Evolutionary conservation across 2,329 filamentous ascomycete species (phyloP).

Genomic region (Erysiphe pulchra): DNA sequence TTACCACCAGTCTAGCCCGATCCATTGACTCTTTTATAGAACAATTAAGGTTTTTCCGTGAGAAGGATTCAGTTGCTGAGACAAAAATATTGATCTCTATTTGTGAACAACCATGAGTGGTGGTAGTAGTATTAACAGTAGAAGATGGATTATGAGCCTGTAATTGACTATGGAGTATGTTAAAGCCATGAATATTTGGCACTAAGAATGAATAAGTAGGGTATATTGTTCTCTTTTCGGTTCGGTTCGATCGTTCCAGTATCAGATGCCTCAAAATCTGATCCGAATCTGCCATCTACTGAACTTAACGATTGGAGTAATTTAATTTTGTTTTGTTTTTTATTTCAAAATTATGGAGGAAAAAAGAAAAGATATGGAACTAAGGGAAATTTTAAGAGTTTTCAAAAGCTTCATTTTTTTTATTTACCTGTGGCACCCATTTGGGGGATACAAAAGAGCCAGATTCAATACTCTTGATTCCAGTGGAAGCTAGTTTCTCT

Average conservation of each 20-base stretch:
- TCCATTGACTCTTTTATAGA: constrained; percentile 47
- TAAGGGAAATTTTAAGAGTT: no score
- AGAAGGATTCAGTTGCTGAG: constrained; percentile 59
- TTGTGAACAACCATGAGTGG: constrained; percentile 14
- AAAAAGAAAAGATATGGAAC: constrained; percentile 11
- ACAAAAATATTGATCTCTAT: constrained; percentile 62
- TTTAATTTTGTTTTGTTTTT: no score
- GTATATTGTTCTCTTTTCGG: no score
- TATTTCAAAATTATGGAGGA: no score
- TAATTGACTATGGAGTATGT: constrained; percentile 31
- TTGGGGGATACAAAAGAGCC: constrained; percentile 65
- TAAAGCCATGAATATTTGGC: constrained; percentile 49
- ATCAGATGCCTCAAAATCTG: constrained; percentile 42
- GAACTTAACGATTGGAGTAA: no score
- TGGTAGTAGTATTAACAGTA: no score
- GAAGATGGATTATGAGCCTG: constrained; percentile 6
- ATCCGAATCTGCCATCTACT: constrained; percentile 48
- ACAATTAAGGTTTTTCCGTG: constrained; percentile 62
- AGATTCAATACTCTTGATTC: constrained; percentile 49
- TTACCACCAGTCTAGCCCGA: constrained; percentile 44
- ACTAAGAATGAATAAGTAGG: constrained; percentile 47
- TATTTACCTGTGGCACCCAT: constrained; percentile 52
- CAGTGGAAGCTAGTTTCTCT: constrained; percentile 38
- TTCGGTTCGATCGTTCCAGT: no score
- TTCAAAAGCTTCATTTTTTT: no score